A percentile compares a stretch with the other conserved stretches of the same genome.
Conservation (phyloP, 192 early-diverging fungal species). For the Linnemannia zychae region DNA sequence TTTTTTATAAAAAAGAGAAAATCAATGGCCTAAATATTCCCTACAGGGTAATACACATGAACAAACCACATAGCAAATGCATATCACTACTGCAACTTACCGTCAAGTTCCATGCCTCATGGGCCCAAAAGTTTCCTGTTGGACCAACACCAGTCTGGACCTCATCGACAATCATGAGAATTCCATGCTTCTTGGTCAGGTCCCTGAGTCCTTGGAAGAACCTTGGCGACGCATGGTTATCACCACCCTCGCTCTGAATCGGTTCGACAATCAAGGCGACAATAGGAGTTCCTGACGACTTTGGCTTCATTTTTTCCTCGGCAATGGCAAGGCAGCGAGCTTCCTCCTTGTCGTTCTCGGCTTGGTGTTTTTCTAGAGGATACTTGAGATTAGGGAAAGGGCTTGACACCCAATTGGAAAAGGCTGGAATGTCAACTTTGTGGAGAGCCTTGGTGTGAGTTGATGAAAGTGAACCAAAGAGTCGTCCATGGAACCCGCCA, state of each 20-base stretch:
- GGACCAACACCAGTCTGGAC: slow-evolving; percentile 84
- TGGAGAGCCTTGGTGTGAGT: slow-evolving; percentile 80
- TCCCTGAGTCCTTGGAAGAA: slow-evolving; percentile 76
- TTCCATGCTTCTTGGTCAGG: slow-evolving; percentile 66
- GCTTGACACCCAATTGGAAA: slow-evolving; percentile 57
- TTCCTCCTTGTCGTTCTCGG: slow-evolving; percentile 73
- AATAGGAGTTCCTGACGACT: slow-evolving; percentile 61
- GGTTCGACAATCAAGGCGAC: slow-evolving; percentile 80
- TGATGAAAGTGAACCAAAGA: slow-evolving; percentile 77
- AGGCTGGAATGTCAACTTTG: slow-evolving; percentile 83
- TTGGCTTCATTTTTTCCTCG: slow-evolving; percentile 61
- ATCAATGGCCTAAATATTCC: neutral
- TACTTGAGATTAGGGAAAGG: slow-evolving; percentile 78
- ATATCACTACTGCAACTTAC: slow-evolving; percentile 29
- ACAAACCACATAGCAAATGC: neutral
- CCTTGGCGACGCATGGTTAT: slow-evolving; percentile 73
- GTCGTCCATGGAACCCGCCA: slow-evolving; percentile 75
- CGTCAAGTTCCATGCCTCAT: slow-evolving; percentile 76
- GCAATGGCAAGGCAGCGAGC: slow-evolving; percentile 65
- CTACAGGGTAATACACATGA: neutral
- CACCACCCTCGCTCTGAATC: slow-evolving; percentile 83
- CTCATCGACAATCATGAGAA: slow-evolving; percentile 84
- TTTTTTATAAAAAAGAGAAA: neutral
- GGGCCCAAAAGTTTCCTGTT: slow-evolving; percentile 83
- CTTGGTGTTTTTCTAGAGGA: slow-evolving; percentile 69